phyloP scores from a whole-genome alignment of 2,329 filamentous ascomycete species.

The Elsinoe necatrix region DNA sequence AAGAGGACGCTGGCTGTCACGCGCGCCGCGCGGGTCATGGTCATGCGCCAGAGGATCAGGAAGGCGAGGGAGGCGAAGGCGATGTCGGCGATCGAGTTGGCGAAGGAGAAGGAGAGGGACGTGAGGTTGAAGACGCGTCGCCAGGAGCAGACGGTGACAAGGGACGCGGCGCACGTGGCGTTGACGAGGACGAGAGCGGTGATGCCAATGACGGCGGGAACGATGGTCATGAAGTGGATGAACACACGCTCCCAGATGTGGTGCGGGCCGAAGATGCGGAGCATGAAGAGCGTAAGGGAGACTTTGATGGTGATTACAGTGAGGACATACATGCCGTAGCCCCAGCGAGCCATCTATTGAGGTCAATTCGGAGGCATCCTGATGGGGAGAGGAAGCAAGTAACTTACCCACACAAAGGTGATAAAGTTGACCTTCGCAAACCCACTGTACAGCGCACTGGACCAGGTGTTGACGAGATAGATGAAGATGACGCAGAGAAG shows the following conservation, averaged over 20 bases:
- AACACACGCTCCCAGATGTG: conserved; percentile 8
- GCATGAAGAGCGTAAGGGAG: conserved; percentile 39
- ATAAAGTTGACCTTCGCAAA: not conserved
- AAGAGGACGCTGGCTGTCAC: conserved; percentile 5
- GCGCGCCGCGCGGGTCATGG: conserved; percentile 10
- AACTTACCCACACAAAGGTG: conserved; percentile 1
- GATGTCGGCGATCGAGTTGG: conserved; percentile 11
- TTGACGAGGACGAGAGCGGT: conserved; percentile 1
- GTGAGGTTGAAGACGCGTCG: conserved; percentile 2
- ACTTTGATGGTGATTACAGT: conserved; percentile 38
- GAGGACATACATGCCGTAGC: conserved; percentile 33
- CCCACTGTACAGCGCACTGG: not conserved
- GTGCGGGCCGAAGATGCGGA: conserved; percentile 31
- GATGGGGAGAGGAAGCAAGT: not conserved
- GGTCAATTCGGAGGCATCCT: not conserved
- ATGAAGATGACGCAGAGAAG: conserved; percentile 2
- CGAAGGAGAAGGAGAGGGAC: not conserved
- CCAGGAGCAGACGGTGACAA: not conserved
- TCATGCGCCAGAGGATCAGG: conserved; percentile 14
- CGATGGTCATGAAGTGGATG: conserved; percentile 10
- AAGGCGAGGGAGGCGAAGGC: conserved; percentile 9
- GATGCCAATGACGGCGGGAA: conserved; percentile 4
- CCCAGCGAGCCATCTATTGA: conserved; percentile 8
- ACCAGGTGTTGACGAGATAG: not conserved
- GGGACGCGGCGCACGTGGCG: conserved; percentile 7